Percentiles rank a stretch among this genome's conserved stretches.
These are phyloP conservation scores for Trichoderma breve DNA, from an alignment of 2,329 filamentous ascomycete genomes.

Conservation along the genomic window DNA sequence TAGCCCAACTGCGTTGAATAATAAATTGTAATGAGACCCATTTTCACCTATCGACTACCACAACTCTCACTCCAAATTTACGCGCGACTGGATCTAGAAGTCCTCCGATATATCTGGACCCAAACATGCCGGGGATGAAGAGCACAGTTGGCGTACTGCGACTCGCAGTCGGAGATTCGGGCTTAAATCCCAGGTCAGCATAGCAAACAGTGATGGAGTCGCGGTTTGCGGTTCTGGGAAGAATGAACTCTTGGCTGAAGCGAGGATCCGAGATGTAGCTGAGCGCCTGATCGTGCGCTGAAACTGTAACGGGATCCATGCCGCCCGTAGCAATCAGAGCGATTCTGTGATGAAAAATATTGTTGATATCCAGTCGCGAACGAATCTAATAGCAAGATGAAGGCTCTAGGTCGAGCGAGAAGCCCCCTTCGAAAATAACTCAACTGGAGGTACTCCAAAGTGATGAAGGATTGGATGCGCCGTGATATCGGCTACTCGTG, in stretches of 20 bases:
- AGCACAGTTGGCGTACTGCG: background rate
- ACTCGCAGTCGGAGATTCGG: background rate
- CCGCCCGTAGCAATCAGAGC: background rate
- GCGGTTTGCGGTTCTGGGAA: background rate
- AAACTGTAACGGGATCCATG: background rate
- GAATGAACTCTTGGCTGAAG: background rate
- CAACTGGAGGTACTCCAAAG: background rate
- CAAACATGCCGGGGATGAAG: slow-evolving; percentile 13
- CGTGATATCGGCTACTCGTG: background rate
- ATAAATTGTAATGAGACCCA: too few relatives aligned
- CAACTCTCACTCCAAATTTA: background rate
- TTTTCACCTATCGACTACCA: background rate
- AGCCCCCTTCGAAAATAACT: background rate
- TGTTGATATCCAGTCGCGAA: background rate
- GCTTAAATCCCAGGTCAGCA: background rate
- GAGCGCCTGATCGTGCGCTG: background rate
- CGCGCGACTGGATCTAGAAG: background rate
- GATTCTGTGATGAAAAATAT: background rate
- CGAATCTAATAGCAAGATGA: background rate
- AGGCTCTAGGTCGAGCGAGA: background rate
- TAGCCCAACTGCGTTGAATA: background rate
- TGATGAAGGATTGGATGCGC: background rate
- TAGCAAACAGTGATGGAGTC: background rate
- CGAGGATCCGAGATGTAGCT: background rate
- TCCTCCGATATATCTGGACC: background rate